These are phyloP conservation scores for Xylariaceae sp. DNA, from an alignment of 2,329 filamentous ascomycete species.

Conservation along the genomic window DNA sequence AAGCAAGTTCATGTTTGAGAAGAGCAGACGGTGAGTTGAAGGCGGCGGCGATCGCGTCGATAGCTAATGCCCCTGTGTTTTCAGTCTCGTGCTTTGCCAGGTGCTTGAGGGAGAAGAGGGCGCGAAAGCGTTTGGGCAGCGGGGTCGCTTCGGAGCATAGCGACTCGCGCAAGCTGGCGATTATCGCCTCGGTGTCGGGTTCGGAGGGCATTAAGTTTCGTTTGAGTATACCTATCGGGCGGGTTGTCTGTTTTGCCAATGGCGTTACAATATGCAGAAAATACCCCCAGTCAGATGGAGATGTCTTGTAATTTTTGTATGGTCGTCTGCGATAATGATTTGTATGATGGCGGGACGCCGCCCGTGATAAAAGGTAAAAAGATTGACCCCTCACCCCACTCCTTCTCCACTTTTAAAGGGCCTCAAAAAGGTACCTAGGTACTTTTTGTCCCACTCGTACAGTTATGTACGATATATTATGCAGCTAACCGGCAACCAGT, in stretches of 20 bases:
- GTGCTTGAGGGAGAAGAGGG: constrained; percentile 96
- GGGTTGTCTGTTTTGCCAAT: background rate
- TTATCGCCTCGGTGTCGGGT: constrained; percentile 36
- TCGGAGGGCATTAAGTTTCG: constrained; percentile 22
- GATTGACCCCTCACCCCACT: constrained; percentile 17
- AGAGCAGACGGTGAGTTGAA: constrained; percentile 82
- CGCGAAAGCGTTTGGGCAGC: constrained; percentile 85
- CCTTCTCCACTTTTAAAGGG: background rate
- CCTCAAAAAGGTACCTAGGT: background rate
- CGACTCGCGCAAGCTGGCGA: constrained; percentile 63
- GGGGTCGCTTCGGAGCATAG: constrained; percentile 75
- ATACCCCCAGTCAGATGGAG: background rate
- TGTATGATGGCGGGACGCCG: background rate
- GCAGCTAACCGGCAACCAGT: too few relatives aligned
- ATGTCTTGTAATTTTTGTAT: constrained; percentile 13
- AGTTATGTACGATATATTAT: too few relatives aligned
- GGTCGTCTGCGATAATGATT: constrained; percentile 1
- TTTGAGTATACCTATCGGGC: background rate
- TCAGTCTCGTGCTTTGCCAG: constrained; percentile 65
- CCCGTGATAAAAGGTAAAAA: constrained; percentile 6
- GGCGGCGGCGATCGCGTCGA: constrained; percentile 79
- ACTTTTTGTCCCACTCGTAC: too few relatives aligned
- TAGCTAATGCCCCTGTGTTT: constrained; percentile 53
- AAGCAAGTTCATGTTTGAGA: constrained; percentile 93
- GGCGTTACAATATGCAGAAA: background rate